phyloP scores from a whole-genome alignment of 2,329 filamentous ascomycete genomes.

The Botrytis tulipae region DNA sequence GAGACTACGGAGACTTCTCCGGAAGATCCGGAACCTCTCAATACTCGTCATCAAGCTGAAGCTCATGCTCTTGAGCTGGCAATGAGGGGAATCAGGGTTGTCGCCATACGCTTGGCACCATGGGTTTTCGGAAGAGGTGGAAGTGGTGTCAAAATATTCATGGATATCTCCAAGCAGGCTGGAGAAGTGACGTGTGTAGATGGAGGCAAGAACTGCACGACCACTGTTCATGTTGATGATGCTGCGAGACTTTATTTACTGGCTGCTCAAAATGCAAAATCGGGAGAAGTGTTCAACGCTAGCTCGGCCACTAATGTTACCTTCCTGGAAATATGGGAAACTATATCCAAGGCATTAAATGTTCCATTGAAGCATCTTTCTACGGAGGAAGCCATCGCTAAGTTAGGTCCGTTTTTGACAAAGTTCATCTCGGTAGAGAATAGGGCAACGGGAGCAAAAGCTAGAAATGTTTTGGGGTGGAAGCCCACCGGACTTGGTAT shows the following conservation, averaged over 20 bases:
- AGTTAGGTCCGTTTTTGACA: background rate
- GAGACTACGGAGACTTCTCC: slow-evolving; percentile 36
- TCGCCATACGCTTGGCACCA: slow-evolving; percentile 43
- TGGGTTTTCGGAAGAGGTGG: slow-evolving; percentile 47
- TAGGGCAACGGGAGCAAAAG: slow-evolving; percentile 3
- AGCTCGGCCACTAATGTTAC: slow-evolving; percentile 38
- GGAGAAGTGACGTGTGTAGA: slow-evolving; percentile 39
- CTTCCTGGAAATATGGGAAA: slow-evolving; percentile 36
- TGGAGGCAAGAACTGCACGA: slow-evolving; percentile 36
- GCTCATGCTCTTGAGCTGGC: slow-evolving; percentile 36
- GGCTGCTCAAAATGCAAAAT: slow-evolving; percentile 39
- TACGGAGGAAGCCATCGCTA: background rate
- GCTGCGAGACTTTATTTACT: slow-evolving; percentile 44
- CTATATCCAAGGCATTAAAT: slow-evolving; percentile 35
- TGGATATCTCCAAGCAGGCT: slow-evolving; percentile 35
- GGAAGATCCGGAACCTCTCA: slow-evolving; percentile 28
- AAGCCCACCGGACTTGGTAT: background rate
- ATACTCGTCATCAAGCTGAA: slow-evolving; percentile 37
- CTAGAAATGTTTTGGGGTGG: background rate
- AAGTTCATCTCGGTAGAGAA: slow-evolving; percentile 8
- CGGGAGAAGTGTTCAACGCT: slow-evolving; percentile 42
- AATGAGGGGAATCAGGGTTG: slow-evolving; percentile 40
- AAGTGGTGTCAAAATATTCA: slow-evolving; percentile 37
- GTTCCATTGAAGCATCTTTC: slow-evolving; percentile 5
- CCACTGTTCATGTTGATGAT: slow-evolving; percentile 45